Base-by-base conservation (phyloP, 163 green algal genomes). In the Trebouxiophyceae sp. region DNA sequence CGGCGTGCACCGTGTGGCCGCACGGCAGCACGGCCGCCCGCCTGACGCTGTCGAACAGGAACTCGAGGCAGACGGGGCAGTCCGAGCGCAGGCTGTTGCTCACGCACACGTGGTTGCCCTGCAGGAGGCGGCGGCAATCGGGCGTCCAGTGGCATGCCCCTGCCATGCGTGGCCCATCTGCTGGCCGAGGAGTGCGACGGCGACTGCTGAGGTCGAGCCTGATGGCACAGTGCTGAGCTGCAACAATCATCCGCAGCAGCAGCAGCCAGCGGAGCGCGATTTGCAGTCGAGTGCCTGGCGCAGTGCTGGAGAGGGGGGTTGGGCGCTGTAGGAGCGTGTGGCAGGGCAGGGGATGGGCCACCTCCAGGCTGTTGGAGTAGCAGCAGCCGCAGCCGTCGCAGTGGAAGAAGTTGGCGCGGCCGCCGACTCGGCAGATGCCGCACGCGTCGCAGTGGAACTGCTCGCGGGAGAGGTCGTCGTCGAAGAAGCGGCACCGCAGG, bases 321-420 rank as follows among this genome's bases (percentile, higher is more conserved):
- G n/a, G n/a, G n/a, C n/a, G n/a, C n/a, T n/a, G n/a, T n/a, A n/a
- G n/a, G n/a, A n/a, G n/a, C n/a, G n/a, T n/a, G n/a, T n/a, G n/a
- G n/a, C n/a, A n/a, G n/a, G n/a, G n/a, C n/a, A n/a, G n/a, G n/a
- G n/a, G n/a, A n/a, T n/a, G n/a, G n/a, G n/a, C n/a, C n/a, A n/a
- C n/a, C n/a, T n/a, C 16, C 12, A 50, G 39, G 8, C 47, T 58
- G 6, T 75, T 71, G 31, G 76, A 76, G 71, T 96, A 96, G 83
- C 90, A 96, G 75, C 84, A 93, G 67, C 90, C 92, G 78, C 91
- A 97, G 1, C 77, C 92, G 27, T 73, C 31, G 71, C 92, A 98
- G 84, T 98, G 93, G 76, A 97, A 98, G 77, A 91, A 98, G 68
- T 97, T 94, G 3, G 91, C 76, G 0, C 77, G 66, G 2, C 93